Conservation (phyloP, 208 protist genomes). For the Trypanosoma mega region DNA sequence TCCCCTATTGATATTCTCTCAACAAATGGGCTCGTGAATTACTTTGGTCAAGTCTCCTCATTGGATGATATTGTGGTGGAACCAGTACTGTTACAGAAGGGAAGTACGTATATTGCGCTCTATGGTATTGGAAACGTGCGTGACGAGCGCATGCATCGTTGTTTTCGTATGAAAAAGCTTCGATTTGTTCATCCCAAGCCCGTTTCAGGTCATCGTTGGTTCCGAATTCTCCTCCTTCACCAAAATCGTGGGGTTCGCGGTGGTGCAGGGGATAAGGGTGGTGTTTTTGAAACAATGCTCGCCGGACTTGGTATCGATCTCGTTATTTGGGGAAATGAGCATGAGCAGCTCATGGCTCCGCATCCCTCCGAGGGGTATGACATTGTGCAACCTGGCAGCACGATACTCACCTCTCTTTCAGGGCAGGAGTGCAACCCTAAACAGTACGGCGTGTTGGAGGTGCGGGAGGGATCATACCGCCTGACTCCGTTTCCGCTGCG, state of each 20-base stretch:
- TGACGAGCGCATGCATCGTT: constrained; percentile 97
- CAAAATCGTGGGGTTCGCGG: constrained; percentile 95
- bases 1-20: constrained; percentile 95
- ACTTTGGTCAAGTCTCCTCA: constrained; percentile 96
- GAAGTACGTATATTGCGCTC: constrained; percentile 95
- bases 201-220: constrained; percentile 83
- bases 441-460: constrained; percentile 90
- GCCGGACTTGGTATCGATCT: constrained; percentile 93
- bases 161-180: constrained; percentile 94
- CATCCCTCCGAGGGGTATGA: constrained; percentile 82
- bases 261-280: constrained; percentile 63
- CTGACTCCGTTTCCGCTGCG: constrained; percentile 88
- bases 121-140: constrained; percentile 98
- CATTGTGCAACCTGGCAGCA: constrained; percentile 97
- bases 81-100: constrained; percentile 94
- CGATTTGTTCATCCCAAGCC: constrained; percentile 87
- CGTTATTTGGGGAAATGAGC: constrained; percentile 99
- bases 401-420: constrained; percentile 93
- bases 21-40: constrained; percentile 96
- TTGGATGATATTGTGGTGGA: constrained; percentile 94
- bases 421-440: constrained; percentile 95
- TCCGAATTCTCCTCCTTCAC: constrained; percentile 97
- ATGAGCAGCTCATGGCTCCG: constrained; percentile 96
- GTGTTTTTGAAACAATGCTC: constrained; percentile 94
- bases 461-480: constrained; percentile 76